A percentile compares a stretch with the other conserved stretches of the same genome.
These are phyloP conservation scores for Globisporangium megalacanthum DNA, from an alignment of 352 stramenopile species.

Conservation along the genomic window DNA sequence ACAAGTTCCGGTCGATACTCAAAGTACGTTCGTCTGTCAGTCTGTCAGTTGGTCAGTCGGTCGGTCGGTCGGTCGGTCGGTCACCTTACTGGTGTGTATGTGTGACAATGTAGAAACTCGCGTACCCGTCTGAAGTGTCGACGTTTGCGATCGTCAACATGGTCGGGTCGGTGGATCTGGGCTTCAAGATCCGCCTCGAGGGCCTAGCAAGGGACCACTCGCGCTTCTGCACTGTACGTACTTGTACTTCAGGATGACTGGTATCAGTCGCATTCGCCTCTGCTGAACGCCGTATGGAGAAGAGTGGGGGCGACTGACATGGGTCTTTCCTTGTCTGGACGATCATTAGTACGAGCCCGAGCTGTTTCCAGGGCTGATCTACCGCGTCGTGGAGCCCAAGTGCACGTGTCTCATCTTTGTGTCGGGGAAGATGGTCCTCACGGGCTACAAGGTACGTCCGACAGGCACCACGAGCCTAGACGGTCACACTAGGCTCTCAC, in stretches of 20 bases:
- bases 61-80: not conserved
- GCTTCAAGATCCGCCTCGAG: constrained; percentile 76
- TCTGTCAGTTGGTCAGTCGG: not conserved
- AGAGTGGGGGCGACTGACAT: not conserved
- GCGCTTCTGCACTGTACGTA: constrained; percentile 61
- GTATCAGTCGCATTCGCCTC: no score
- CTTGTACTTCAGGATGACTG: no score
- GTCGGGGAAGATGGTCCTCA: constrained; percentile 74
- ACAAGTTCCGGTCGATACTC: constrained; percentile 57
- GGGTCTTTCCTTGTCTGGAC: not conserved
- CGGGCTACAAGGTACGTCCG: constrained; percentile 76
- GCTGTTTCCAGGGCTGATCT: constrained; percentile 97
- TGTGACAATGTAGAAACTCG: constrained; percentile 42
- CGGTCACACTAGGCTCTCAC: no score
- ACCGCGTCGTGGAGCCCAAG: constrained; percentile 90
- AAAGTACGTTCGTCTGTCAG: constrained; percentile 20
- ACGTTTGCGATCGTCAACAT: constrained; percentile 78
- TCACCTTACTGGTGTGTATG: not conserved
- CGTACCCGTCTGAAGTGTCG: constrained; percentile 34
- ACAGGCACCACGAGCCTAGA: not conserved
- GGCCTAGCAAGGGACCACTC: constrained; percentile 51
- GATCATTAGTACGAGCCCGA: constrained; percentile 91
- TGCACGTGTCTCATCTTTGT: constrained; percentile 72
- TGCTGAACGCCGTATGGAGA: no score
- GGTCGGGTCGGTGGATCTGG: constrained; percentile 89